Conservation (phyloP, 176 grass and related monocot genomes). For the Luzula sylvatica region DNA sequence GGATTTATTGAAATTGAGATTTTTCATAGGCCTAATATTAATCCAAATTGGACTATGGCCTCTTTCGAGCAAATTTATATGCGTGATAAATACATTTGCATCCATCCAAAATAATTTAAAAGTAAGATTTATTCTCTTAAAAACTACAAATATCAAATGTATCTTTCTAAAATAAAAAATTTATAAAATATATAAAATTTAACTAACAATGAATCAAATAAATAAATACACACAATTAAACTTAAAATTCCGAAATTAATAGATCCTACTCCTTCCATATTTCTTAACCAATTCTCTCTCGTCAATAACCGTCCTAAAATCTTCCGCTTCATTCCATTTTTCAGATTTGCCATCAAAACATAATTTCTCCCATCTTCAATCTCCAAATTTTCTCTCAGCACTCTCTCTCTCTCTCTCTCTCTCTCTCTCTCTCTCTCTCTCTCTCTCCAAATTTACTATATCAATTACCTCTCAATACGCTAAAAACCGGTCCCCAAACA, state of each 20-base stretch:
- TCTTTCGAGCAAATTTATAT: too few relatives aligned
- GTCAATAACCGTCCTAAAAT: conserved; percentile 29
- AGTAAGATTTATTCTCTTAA: too few relatives aligned
- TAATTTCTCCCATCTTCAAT: conserved; percentile 33
- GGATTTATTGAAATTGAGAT: too few relatives aligned
- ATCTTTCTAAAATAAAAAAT: too few relatives aligned
- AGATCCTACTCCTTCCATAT: conserved; percentile 47
- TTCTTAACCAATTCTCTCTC: conserved; percentile 47
- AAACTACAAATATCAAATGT: too few relatives aligned
- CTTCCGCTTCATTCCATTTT: conserved; percentile 48
- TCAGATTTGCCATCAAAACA: conserved; percentile 42
- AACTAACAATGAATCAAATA: too few relatives aligned
- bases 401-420: not conserved
- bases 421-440: not conserved
- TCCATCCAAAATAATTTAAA: too few relatives aligned
- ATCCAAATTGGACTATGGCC: too few relatives aligned
- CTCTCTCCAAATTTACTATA: conserved; percentile 22
- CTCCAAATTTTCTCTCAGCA: conserved; percentile 25
- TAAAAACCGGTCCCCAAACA: conserved; percentile 36
- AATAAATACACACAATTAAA: not conserved
- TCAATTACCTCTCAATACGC: conserved; percentile 24
- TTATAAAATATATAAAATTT: too few relatives aligned
- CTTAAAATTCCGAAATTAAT: not conserved
- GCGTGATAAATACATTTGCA: too few relatives aligned
- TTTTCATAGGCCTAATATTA: too few relatives aligned